Evolutionary conservation across 2,329 filamentous ascomycete species (phyloP).

Genomic region (Zasmidium angulare): DNA sequence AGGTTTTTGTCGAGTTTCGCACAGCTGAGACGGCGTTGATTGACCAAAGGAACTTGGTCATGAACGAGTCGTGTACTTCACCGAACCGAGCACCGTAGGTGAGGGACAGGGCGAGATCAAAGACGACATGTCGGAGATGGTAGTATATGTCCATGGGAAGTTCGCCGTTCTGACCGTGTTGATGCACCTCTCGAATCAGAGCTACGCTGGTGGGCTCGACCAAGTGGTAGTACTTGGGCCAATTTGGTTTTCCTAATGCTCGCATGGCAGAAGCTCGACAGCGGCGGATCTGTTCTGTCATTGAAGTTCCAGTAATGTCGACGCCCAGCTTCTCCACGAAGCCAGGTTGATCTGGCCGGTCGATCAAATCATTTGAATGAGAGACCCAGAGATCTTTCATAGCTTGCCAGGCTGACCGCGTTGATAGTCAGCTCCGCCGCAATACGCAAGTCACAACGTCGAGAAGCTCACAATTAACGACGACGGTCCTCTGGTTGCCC

Average conservation of each 20-base stretch:
- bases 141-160: constrained; percentile 9
- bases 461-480: constrained; percentile 5
- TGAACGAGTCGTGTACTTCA: constrained; percentile 8
- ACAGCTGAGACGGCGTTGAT: constrained; percentile 12
- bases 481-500: constrained; percentile 10
- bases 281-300: constrained; percentile 7
- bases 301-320: constrained; percentile 8
- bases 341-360: constrained; percentile 7
- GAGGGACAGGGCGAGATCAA: constrained; percentile 7
- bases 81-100: constrained; percentile 7
- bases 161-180: constrained; percentile 5
- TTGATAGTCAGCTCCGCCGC: background rate
- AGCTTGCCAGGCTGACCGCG: constrained; percentile 1
- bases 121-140: constrained; percentile 7
- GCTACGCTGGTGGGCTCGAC: constrained; percentile 8
- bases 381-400: constrained; percentile 10
- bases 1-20: constrained; percentile 2
- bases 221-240: constrained; percentile 9
- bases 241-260: constrained; percentile 8
- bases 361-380: constrained; percentile 4
- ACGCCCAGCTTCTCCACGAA: constrained; percentile 10
- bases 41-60: constrained; percentile 5
- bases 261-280: constrained; percentile 9
- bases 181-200: constrained; percentile 5
- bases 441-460: background rate